A percentile compares a stretch with the other conserved stretches of the same genome.
These are phyloP conservation scores for Chytriomyces hyalinus DNA, from an alignment of 192 early-diverging fungal species.

Conservation along the genomic window DNA sequence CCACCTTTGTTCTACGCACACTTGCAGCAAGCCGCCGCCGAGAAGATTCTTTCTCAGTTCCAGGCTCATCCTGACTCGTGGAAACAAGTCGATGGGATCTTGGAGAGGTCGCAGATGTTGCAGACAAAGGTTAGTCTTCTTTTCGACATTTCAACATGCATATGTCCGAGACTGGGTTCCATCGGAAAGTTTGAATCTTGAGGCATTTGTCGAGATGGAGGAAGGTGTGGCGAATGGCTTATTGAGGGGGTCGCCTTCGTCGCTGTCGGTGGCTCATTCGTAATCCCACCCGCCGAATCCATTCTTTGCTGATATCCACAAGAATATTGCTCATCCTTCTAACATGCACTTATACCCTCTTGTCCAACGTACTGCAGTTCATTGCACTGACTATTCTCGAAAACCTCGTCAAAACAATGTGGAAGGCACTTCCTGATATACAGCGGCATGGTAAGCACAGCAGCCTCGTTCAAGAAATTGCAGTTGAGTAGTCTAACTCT, in stretches of 20 bases:
- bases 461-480: background rate
- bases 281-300: too few relatives aligned
- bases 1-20: background rate
- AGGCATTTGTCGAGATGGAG: background rate
- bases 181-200: too few relatives aligned
- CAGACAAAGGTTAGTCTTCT: constrained; percentile 79
- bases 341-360: background rate
- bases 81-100: constrained; percentile 91
- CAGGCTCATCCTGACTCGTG: constrained; percentile 95
- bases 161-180: too few relatives aligned
- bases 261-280: too few relatives aligned
- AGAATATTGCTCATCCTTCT: too few relatives aligned
- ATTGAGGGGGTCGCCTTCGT: too few relatives aligned
- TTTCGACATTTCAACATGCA: background rate
- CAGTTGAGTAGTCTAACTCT: background rate
- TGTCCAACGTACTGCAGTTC: constrained; percentile 61
- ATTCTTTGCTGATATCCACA: too few relatives aligned
- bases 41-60: constrained; percentile 88
- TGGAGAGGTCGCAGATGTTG: constrained; percentile 77
- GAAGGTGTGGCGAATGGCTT: background rate
- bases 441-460: constrained; percentile 73
- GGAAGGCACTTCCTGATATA: constrained; percentile 90
- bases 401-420: constrained; percentile 93
- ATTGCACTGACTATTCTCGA: constrained; percentile 94
- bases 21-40: constrained; percentile 82